These are phyloP conservation scores for Linum trigynum DNA, from an alignment of 345 rosid genomes.

Conservation along the genomic window DNA sequence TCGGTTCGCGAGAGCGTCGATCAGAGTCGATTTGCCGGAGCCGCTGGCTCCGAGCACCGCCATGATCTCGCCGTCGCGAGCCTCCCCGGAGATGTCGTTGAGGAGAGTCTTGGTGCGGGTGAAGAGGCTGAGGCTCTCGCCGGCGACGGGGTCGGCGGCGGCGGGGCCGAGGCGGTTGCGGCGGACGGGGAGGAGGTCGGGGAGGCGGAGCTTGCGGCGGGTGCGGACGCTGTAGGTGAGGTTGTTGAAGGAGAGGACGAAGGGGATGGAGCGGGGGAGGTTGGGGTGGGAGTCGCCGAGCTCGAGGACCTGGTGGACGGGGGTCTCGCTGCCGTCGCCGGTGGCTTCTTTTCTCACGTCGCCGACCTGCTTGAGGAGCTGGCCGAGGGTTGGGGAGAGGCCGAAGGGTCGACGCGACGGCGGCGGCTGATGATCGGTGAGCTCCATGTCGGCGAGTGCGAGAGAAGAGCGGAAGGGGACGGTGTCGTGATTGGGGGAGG, in stretches of 20 bases:
- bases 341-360: slow-evolving; percentile 49
- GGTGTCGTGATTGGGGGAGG: slow-evolving; percentile 14
- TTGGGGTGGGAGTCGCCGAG: slow-evolving; percentile 15
- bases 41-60: slow-evolving; percentile 96
- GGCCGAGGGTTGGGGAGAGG: slow-evolving; percentile 46
- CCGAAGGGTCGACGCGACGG: neutral
- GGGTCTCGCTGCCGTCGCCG: slow-evolving; percentile 61
- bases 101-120: slow-evolving; percentile 55
- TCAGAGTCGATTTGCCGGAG: slow-evolving; percentile 75
- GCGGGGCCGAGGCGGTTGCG: slow-evolving; percentile 9
- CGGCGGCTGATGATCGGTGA: slow-evolving; percentile 4
- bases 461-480: slow-evolving; percentile 25
- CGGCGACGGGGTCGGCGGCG: slow-evolving; percentile 27
- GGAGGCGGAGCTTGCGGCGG: slow-evolving; percentile 38
- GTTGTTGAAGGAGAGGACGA: slow-evolving; percentile 59
- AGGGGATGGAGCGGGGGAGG: slow-evolving; percentile 43
- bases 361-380: slow-evolving; percentile 64
- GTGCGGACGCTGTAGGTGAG: slow-evolving; percentile 66
- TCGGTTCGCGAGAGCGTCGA: slow-evolving; percentile 76
- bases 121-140: slow-evolving; percentile 26
- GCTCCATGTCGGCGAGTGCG: slow-evolving; percentile 29
- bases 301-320: slow-evolving; percentile 49
- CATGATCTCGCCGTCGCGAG: slow-evolving; percentile 76
- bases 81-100: slow-evolving; percentile 71
- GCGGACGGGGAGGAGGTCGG: slow-evolving; percentile 20